phyloP scores from a whole-genome alignment of 208 protist genomes.

The Acanthamoeba sp. region DNA sequence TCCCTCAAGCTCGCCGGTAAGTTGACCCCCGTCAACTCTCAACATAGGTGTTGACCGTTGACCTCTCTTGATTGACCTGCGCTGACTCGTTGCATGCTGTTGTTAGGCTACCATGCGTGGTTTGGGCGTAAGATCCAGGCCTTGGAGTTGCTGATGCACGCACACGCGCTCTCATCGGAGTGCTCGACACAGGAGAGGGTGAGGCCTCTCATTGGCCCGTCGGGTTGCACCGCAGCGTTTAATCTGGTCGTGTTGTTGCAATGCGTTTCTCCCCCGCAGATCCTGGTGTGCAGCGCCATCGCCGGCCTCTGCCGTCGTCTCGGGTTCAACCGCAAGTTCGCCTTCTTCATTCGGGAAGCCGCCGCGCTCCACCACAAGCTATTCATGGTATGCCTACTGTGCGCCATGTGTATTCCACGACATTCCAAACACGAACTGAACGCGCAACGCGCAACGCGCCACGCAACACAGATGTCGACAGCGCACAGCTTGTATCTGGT shows the following conservation, averaged over 20 bases:
- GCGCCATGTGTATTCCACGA: neutral
- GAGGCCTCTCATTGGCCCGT: neutral
- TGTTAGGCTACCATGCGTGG: constrained; percentile 21
- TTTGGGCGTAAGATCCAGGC: constrained; percentile 30
- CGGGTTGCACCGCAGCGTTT: neutral
- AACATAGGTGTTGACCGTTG: no score
- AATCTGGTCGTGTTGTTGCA: neutral
- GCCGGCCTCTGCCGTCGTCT: constrained; percentile 19
- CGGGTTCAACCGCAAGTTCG: constrained; percentile 49
- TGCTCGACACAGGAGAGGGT: constrained; percentile 61
- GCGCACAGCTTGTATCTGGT: constrained; percentile 52
- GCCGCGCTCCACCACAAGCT: constrained; percentile 57
- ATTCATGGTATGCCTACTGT: constrained; percentile 17
- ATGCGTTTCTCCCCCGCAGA: neutral
- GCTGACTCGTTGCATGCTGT: no score
- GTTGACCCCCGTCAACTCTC: neutral
- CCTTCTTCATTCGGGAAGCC: constrained; percentile 54
- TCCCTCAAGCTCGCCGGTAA: constrained; percentile 27
- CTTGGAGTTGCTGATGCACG: constrained; percentile 57
- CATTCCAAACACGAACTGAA: no score
- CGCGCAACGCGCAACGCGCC: no score
- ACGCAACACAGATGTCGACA: neutral
- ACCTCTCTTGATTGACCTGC: neutral
- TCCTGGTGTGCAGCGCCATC: constrained; percentile 53
- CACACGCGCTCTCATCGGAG: neutral